phyloP scores from a whole-genome alignment of 257 asterid species.

The Solanum bulbocastanum region DNA sequence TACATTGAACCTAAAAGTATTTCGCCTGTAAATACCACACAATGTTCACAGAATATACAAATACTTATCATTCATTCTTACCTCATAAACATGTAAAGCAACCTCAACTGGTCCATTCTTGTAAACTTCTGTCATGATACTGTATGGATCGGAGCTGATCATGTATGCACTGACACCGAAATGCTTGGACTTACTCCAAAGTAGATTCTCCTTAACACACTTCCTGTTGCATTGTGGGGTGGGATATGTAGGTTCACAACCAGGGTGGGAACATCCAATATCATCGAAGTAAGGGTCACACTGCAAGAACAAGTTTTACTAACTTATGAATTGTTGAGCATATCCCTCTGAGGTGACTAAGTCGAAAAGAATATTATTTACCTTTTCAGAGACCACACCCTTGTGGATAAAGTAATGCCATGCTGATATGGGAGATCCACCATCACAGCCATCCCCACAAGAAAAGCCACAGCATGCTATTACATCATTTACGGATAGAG shows the following conservation, averaged over 20 bases:
- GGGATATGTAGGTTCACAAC: conserved; percentile 81
- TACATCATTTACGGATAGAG: conserved; percentile 92
- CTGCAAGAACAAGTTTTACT: conserved; percentile 28
- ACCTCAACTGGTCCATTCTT: conserved; percentile 92
- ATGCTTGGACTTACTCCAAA: conserved; percentile 71
- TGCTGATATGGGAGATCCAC: conserved; percentile 77
- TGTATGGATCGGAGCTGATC: conserved; percentile 51
- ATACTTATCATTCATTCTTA: conserved; percentile 2
- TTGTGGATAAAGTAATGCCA: conserved; percentile 66
- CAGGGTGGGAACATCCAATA: conserved; percentile 91
- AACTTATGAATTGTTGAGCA: background rate
- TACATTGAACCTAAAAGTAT: background rate
- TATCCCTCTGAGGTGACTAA: background rate
- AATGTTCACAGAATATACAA: background rate
- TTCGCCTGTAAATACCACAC: background rate
- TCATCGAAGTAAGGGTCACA: conserved; percentile 94
- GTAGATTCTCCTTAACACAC: conserved; percentile 55
- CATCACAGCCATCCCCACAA: conserved; percentile 95
- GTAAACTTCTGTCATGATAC: conserved; percentile 78
- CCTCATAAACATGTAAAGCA: conserved; percentile 90
- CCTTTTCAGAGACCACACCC: conserved; percentile 93
- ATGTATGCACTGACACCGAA: conserved; percentile 46
- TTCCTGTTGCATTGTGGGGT: conserved; percentile 66
- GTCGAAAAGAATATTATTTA: conserved; percentile 1
- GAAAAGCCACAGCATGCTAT: conserved; percentile 82